phyloP scores from a whole-genome alignment of 306 rosid genomes.

The Lablab purpureus region DNA sequence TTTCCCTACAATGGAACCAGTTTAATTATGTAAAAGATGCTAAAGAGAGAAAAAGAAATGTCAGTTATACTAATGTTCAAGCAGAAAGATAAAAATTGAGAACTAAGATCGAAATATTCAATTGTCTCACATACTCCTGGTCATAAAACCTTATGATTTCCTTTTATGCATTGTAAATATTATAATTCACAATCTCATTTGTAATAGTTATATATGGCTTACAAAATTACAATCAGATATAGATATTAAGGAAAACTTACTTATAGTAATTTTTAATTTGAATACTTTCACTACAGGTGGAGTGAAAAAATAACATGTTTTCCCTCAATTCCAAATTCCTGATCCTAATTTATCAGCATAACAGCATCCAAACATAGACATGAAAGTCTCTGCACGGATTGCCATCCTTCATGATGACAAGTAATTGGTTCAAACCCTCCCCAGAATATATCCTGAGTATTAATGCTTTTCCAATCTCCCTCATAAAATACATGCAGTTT shows the following conservation, averaged over 20 bases:
- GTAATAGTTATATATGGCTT: too few relatives aligned
- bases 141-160: not conserved
- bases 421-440: not conserved
- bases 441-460: not conserved
- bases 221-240: too few relatives aligned
- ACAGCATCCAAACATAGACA: not conserved
- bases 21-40: conserved; percentile 13
- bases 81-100: not conserved
- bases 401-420: not conserved
- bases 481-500: not conserved
- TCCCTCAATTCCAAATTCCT: not conserved
- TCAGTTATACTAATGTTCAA: not conserved
- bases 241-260: not conserved
- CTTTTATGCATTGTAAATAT: not conserved
- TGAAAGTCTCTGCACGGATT: not conserved
- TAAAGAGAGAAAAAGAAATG: not conserved
- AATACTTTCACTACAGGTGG: not conserved
- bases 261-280: not conserved
- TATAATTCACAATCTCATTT: too few relatives aligned
- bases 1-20: conserved; percentile 59
- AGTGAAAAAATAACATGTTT: not conserved
- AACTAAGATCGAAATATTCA: not conserved
- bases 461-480: not conserved
- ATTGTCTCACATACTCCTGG: not conserved
- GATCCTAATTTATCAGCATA: not conserved